These are phyloP conservation scores for Hypoxylon sp. DNA, from an alignment of 2,329 filamentous ascomycete genomes.

Conservation along the genomic window DNA sequence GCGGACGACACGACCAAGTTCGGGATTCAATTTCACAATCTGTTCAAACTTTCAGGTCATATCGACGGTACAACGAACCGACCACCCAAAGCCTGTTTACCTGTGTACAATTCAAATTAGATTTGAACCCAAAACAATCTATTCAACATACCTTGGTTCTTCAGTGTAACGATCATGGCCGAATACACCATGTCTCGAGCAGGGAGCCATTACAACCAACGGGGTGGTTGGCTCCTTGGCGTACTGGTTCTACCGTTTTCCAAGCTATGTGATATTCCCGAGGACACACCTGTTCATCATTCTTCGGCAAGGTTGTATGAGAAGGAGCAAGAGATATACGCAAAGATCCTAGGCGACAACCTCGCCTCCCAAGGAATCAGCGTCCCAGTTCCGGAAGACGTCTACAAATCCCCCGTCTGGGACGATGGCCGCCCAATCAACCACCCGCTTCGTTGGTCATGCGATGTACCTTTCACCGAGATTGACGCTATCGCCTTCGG, in stretches of 20 bases:
- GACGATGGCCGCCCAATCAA: background rate
- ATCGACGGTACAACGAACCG: background rate
- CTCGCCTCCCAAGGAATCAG: background rate
- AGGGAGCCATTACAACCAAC: background rate
- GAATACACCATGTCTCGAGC: background rate
- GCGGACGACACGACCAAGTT: background rate
- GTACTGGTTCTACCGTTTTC: background rate
- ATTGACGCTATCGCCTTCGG: background rate
- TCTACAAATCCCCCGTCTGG: background rate
- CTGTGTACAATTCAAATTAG: background rate
- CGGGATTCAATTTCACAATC: background rate
- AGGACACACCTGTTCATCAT: background rate
- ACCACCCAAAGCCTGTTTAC: background rate
- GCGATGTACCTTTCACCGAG: background rate
- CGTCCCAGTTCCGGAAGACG: background rate
- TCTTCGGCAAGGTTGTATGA: background rate
- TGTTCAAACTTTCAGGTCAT: background rate
- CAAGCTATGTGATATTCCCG: background rate
- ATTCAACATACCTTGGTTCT: background rate
- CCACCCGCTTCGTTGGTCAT: background rate
- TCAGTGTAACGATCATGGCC: background rate
- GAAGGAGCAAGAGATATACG: background rate
- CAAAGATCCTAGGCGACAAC: background rate
- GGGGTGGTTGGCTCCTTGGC: background rate
- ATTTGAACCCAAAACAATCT: background rate